A percentile compares a stretch with the other conserved stretches of the same genome.
phyloP scores from a whole-genome alignment of 129 eudicot genomes.

The Lactuca saligna region DNA sequence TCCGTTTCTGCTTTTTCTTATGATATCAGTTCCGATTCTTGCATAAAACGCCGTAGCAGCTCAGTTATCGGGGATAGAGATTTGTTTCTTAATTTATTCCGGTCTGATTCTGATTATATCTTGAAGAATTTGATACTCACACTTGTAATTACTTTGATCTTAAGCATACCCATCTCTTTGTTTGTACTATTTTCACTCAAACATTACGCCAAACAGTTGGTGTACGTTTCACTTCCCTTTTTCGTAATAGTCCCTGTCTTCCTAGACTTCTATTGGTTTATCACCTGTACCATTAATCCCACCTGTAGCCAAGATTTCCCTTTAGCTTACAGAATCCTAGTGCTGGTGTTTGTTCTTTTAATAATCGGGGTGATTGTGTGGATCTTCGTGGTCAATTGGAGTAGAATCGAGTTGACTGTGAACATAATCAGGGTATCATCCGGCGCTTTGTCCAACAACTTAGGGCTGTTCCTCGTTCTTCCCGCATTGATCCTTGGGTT shows the following conservation, averaged over 20 bases:
- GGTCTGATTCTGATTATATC: constrained; percentile 36
- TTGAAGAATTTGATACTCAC: constrained; percentile 57
- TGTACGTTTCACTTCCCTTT: constrained; percentile 72
- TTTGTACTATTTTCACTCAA: constrained; percentile 68
- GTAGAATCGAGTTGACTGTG: constrained; percentile 80
- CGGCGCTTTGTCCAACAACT: constrained; percentile 62
- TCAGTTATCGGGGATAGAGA: background rate
- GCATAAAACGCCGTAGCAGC: constrained; percentile 28
- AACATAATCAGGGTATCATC: constrained; percentile 80
- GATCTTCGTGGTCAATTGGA: constrained; percentile 83
- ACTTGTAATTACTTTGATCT: constrained; percentile 63
- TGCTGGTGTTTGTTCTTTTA: constrained; percentile 66
- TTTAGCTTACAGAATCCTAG: constrained; percentile 64
- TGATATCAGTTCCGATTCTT: constrained; percentile 53
- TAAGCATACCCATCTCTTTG: constrained; percentile 69
- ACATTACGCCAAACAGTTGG: constrained; percentile 82
- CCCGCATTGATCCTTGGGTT: constrained; percentile 62
- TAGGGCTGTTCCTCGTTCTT: constrained; percentile 77
- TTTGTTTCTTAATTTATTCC: background rate
- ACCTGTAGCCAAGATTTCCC: constrained; percentile 65
- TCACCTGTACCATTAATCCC: constrained; percentile 74
- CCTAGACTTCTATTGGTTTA: constrained; percentile 84
- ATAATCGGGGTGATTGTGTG: constrained; percentile 78
- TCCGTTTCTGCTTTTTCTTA: constrained; percentile 50
- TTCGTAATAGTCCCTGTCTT: constrained; percentile 64